Base-by-base conservation (phyloP, 768 basidiomycete genomes). In the Psilocybe tampanensis region DNA sequence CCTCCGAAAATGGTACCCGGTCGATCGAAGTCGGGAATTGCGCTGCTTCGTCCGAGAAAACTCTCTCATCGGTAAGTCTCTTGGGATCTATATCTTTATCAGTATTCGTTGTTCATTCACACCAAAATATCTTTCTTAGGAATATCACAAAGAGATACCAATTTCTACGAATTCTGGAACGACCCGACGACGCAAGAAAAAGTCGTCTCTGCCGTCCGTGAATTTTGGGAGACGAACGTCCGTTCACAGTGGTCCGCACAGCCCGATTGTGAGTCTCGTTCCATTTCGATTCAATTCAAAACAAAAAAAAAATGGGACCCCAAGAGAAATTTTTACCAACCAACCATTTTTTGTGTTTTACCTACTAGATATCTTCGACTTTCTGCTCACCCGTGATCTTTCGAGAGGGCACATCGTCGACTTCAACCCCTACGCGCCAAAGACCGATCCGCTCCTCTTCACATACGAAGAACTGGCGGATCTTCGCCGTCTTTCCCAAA, bases 391-490 rank as follows among this genome's bases (percentile, higher is more conserved):
- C 2, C 87, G 93, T 24, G 86, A 94, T 68, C 78, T 93, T 33
- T 71, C 80, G 1, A 80, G 85, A 11, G 91, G 85, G 15, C 90
- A 94, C 71, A 78, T 98, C 62, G 69, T 98, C 66, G 96, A 98
- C 69, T 94, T 98, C 73, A 94, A 94, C 62, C 93, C 94, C 0
- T 97, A 89, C 65, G 83, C 88, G 11, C 83, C 86, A 3, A 86
- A 84, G 34, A 97, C 96, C n/a, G 95, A 98, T 64, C 70, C 94
- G 0, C 81, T 96, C 0, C 77, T 97, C 17, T 98, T 96, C 73
- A 82, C 82, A 1, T 98, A 93, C 67, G 81, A 88, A 44, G 89
- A 94, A 23, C 83, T 98, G 0, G 72, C 74, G 34, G 72, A 65
- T 1, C 66, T 86, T 4, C 29, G 4, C 29, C 9, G 5, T 9